phyloP scores from a whole-genome alignment of 2,329 filamentous ascomycete species.

The Cercospora sesami region DNA sequence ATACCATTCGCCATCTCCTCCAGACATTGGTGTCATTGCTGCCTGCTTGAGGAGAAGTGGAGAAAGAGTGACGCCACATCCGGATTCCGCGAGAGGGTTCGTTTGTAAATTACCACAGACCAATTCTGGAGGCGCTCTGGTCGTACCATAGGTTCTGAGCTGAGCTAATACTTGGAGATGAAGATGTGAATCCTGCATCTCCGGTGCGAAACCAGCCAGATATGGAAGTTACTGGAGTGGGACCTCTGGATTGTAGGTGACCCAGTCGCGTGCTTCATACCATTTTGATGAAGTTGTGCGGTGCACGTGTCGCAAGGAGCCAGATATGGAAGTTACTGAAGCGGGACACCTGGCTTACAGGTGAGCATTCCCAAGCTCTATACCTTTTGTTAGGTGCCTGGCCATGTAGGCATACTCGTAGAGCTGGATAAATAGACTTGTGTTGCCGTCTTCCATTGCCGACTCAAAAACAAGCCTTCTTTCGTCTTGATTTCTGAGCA shows the following conservation, averaged over 20 bases:
- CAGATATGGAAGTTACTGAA: neutral
- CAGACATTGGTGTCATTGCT: too few species aligned
- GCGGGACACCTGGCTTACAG: neutral
- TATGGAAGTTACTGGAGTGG: too few species aligned
- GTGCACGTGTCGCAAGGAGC: neutral
- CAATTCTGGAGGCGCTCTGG: neutral
- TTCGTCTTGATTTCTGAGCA: neutral
- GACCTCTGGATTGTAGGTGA: too few species aligned
- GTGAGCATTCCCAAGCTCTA: neutral
- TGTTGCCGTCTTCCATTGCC: neutral
- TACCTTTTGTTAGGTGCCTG: neutral
- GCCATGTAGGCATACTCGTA: neutral
- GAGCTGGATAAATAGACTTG: conserved; percentile 9
- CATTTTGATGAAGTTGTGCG: neutral
- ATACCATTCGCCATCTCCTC: too few species aligned
- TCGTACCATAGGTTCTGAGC: neutral
- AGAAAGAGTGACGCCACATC: too few species aligned
- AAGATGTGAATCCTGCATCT: neutral
- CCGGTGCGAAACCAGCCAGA: too few species aligned
- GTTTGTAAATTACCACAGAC: too few species aligned
- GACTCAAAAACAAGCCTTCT: neutral
- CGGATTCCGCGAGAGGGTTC: too few species aligned
- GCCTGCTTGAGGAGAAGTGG: too few species aligned
- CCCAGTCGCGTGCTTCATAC: too few species aligned
- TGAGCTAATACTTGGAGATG: neutral